Conservation (phyloP, 1,284 basidiomycete genomes). For the Trametes hirsuta region DNA sequence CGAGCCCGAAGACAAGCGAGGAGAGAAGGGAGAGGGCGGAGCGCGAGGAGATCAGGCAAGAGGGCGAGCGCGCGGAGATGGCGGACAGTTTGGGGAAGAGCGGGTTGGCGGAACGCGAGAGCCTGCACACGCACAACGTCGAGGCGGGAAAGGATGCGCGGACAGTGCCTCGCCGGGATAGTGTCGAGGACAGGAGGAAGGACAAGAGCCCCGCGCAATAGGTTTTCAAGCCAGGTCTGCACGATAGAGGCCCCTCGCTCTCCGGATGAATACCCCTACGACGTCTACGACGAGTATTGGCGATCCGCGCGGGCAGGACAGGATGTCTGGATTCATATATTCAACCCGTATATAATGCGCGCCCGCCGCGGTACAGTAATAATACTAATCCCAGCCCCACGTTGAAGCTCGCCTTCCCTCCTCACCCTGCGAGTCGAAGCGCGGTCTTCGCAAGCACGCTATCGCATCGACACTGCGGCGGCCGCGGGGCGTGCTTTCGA, state of each 20-base stretch:
- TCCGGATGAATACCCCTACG: neutral
- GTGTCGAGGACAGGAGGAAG: neutral
- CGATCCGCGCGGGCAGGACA: neutral
- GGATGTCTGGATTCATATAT: neutral
- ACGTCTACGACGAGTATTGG: neutral
- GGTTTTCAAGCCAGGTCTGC: neutral
- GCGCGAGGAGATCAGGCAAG: conserved; percentile 29
- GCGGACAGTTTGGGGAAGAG: conserved; percentile 35
- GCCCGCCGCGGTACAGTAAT: too few species aligned
- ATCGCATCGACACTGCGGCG: neutral
- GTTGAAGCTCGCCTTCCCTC: too few species aligned
- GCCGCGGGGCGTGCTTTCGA: neutral
- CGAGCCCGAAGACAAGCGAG: neutral
- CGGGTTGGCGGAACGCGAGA: conserved; percentile 5
- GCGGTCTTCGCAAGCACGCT: too few species aligned
- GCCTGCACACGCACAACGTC: neutral
- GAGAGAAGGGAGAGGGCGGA: conserved; percentile 18
- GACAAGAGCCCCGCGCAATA: neutral
- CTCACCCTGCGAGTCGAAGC: too few species aligned
- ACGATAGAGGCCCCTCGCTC: neutral
- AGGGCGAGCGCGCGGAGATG: conserved; percentile 36
- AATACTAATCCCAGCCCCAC: too few species aligned
- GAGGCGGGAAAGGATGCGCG: neutral
- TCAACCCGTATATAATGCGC: neutral
- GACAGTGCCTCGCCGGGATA: neutral